phyloP scores from a whole-genome alignment of 371 early-diverging fungal species.

The Lichtheimia ramosa region DNA sequence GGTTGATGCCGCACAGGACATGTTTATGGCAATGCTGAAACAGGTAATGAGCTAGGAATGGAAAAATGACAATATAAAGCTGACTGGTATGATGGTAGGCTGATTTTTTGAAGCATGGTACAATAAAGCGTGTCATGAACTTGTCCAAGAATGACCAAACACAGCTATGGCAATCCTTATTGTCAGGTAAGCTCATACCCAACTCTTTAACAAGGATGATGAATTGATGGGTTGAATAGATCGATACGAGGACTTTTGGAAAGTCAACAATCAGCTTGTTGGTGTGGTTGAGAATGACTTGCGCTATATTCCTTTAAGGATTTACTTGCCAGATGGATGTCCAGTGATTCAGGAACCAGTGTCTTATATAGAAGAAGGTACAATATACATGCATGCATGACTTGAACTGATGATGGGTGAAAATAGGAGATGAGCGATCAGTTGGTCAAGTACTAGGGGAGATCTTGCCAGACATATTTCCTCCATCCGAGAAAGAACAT shows the following conservation, averaged over 20 bases:
- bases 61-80: not conserved
- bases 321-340: conserved; percentile 60
- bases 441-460: conserved; percentile 7
- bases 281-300: conserved; percentile 33
- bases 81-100: conserved; percentile 40
- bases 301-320: conserved; percentile 54
- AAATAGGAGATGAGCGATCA: not conserved
- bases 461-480: conserved; percentile 25
- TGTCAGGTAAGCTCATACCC: conserved; percentile 38
- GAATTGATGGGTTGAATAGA: conserved; percentile 26
- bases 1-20: conserved; percentile 59
- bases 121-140: conserved; percentile 74
- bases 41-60: conserved; percentile 46
- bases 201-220: too few relatives aligned
- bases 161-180: conserved; percentile 66
- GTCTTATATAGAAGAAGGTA: conserved; percentile 36
- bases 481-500: not conserved
- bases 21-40: conserved; percentile 81
- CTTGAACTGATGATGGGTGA: too few relatives aligned
- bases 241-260: conserved; percentile 62
- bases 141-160: conserved; percentile 72
- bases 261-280: conserved; percentile 60
- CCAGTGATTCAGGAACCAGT: conserved; percentile 66
- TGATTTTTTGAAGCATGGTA: conserved; percentile 71
- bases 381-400: too few relatives aligned